These are phyloP conservation scores for Polyporus tsugae DNA, from an alignment of 1,284 basidiomycete species.

Conservation along the genomic window DNA sequence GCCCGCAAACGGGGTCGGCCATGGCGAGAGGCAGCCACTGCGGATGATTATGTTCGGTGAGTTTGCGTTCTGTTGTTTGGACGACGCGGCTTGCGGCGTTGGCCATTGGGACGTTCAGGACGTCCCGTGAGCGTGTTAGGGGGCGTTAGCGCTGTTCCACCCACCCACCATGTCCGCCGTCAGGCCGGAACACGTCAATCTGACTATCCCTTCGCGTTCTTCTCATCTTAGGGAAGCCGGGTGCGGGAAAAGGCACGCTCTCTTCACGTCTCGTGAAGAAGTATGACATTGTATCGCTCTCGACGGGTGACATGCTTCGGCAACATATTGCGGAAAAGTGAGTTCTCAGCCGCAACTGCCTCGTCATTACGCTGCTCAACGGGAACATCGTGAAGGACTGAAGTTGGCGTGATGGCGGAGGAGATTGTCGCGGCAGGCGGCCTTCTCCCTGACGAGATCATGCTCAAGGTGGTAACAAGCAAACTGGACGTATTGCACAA, in stretches of 20 bases:
- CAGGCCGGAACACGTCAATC: background rate
- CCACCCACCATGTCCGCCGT: background rate
- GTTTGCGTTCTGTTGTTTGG: background rate
- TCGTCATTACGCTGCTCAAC: background rate
- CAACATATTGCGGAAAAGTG: slow-evolving; percentile 79
- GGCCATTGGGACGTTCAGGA: slow-evolving; percentile 4
- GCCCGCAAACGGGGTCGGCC: slow-evolving; percentile 39
- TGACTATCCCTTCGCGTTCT: background rate
- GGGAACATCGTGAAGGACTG: slow-evolving; percentile 54
- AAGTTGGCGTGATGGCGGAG: slow-evolving; percentile 77
- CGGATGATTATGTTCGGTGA: slow-evolving; percentile 83
- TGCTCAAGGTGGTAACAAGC: slow-evolving; percentile 77
- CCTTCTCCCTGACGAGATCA: slow-evolving; percentile 80
- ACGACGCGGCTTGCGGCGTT: background rate
- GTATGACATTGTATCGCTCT: slow-evolving; percentile 78
- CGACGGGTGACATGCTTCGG: slow-evolving; percentile 83
- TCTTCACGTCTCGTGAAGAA: slow-evolving; percentile 76
- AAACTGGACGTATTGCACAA: slow-evolving; percentile 74
- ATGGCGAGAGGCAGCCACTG: slow-evolving; percentile 46
- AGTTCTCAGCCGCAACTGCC: slow-evolving; percentile 26
- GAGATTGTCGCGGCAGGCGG: slow-evolving; percentile 79
- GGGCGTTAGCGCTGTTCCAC: background rate
- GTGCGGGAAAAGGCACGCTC: slow-evolving; percentile 83
- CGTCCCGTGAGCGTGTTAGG: slow-evolving; percentile 11
- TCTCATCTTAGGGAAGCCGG: slow-evolving; percentile 59